phyloP scores from a whole-genome alignment of 139 green algal species.

The Axilococcus clingmanii region DNA sequence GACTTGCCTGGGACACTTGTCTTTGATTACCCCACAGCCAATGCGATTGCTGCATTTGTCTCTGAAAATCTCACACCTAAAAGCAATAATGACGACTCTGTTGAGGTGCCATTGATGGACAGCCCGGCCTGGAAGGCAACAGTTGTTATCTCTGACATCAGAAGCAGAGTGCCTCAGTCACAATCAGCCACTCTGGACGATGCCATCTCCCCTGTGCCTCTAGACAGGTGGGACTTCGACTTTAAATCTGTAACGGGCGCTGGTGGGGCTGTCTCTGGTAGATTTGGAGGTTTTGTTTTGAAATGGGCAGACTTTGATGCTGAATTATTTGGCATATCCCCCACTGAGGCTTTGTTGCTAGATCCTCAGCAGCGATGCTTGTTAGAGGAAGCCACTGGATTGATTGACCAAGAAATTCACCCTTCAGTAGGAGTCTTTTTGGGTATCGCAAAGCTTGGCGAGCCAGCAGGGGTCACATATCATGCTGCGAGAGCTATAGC shows the following conservation, averaged over 20 bases:
- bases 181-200: conserved; percentile 1
- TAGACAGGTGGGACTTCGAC: conserved; percentile 45
- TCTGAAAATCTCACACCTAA: not conserved
- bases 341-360: conserved; percentile 23
- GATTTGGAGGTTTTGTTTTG: conserved; percentile 50
- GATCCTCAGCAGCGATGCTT: conserved; percentile 67
- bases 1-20: conserved; percentile 30
- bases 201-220: conserved; percentile 22
- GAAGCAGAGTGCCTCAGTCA: not conserved
- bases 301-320: conserved; percentile 28
- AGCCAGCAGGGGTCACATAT: conserved; percentile 4
- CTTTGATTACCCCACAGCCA: conserved; percentile 38
- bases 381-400: conserved; percentile 25
- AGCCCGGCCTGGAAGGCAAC: not conserved
- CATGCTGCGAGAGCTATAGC: not conserved
- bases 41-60: conserved; percentile 19
- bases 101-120: not conserved
- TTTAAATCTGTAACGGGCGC: not conserved
- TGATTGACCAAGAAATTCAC: not conserved
- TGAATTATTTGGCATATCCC: conserved; percentile 26
- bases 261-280: conserved; percentile 5
- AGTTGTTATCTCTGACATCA: not conserved
- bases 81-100: not conserved
- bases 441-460: conserved; percentile 32
- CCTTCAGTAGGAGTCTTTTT: conserved; percentile 15